Percentiles rank a stretch among this genome's conserved stretches.
Evolutionary conservation across 2,329 filamentous ascomycete species (phyloP).

Genomic region (Talaromyces sp.): DNA sequence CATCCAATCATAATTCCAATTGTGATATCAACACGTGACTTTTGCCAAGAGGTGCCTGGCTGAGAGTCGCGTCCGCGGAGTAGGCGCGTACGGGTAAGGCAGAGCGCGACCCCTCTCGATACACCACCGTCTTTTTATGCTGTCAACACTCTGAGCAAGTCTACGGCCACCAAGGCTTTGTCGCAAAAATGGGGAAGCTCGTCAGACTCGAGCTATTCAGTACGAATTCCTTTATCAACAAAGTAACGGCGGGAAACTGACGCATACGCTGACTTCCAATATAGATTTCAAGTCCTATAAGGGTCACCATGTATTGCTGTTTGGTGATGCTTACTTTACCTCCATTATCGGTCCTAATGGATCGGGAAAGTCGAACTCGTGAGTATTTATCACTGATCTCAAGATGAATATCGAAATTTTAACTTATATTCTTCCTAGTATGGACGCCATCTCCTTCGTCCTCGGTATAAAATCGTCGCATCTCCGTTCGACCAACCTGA

Average conservation of each 20-base stretch:
- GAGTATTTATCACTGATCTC: slow-evolving; percentile 29
- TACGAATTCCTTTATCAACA: slow-evolving; percentile 37
- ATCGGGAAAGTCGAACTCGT: slow-evolving; percentile 98
- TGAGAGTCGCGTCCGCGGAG: slow-evolving; percentile 6
- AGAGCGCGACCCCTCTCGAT: slow-evolving; percentile 14
- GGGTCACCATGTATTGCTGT: slow-evolving; percentile 87
- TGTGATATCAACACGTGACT: background rate
- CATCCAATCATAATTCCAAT: background rate
- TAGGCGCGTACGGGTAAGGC: slow-evolving; percentile 9
- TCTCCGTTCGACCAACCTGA: slow-evolving; percentile 85
- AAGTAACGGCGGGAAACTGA: background rate
- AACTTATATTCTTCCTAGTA: slow-evolving; percentile 52
- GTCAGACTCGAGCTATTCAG: slow-evolving; percentile 92
- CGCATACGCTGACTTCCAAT: slow-evolving; percentile 1
- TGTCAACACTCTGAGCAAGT: slow-evolving; percentile 7
- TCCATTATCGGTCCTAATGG: slow-evolving; percentile 99
- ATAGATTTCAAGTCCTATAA: slow-evolving; percentile 99
- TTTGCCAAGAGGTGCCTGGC: slow-evolving; percentile 9
- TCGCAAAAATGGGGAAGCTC: slow-evolving; percentile 82
- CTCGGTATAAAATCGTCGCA: slow-evolving; percentile 99
- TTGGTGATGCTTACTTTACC: slow-evolving; percentile 97
- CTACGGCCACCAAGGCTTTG: slow-evolving; percentile 22
- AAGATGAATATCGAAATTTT: background rate
- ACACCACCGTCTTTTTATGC: background rate
- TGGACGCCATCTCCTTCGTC: slow-evolving; percentile 99